A percentile compares a stretch with the other conserved stretches of the same genome.
These are phyloP conservation scores for Suillus spraguei DNA, from an alignment of 768 basidiomycete species.

Conservation along the genomic window DNA sequence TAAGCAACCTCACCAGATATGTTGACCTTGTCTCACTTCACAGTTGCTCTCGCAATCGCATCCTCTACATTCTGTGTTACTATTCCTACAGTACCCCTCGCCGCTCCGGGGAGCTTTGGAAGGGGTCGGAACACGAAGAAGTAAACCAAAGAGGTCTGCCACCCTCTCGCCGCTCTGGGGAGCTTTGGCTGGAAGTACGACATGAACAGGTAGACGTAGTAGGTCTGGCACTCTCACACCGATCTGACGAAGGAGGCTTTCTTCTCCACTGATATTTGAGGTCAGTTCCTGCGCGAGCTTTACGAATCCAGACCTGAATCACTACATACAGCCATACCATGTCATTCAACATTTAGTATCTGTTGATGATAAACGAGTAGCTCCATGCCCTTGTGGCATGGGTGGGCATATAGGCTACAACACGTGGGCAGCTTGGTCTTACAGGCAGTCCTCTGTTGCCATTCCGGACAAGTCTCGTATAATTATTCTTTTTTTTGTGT, in stretches of 20 bases:
- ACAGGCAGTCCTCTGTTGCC: neutral
- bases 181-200: neutral
- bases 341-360: neutral
- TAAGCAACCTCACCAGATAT: neutral
- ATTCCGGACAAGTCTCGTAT: no score
- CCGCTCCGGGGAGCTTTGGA: constrained; percentile 1
- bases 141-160: neutral
- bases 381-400: neutral
- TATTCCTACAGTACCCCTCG: neutral
- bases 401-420: neutral
- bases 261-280: neutral
- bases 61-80: neutral
- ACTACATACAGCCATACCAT: neutral
- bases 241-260: neutral
- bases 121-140: neutral
- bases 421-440: neutral
- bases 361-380: neutral
- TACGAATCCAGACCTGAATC: constrained; percentile 2
- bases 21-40: neutral
- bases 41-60: neutral
- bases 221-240: neutral
- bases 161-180: neutral
- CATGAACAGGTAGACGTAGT: neutral
- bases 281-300: neutral
- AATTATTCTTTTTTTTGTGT: no score